Base-by-base conservation (phyloP, 2,329 filamentous ascomycete genomes). In the Metarhizium guizhouense region DNA sequence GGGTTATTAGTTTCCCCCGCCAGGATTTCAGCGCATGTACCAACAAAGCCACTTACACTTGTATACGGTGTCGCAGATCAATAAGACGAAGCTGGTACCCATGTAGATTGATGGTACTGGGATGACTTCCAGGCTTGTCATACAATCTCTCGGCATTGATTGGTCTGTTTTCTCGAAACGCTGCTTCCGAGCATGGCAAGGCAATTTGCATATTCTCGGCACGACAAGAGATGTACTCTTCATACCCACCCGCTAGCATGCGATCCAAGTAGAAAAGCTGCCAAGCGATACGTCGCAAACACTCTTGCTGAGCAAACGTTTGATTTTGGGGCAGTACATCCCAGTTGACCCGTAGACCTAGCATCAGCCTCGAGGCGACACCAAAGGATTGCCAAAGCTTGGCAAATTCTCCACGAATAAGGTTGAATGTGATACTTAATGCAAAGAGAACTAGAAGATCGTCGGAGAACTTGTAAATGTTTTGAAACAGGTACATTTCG, bases 361-460 rank as follows among this genome's bases (percentile, higher is more conserved):
- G 62, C 65, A 73, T 69, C 47, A 73, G 61, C 20, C 72, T 66
- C 8, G 65, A 64, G 3, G 69, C 70, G 7, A 71, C 61, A 6
- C 70, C 70, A 49, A 72, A 67, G 50, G 69, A 70, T 56, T 72
- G 70, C 72, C 72, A 74, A 11, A 71, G 67, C 58, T 73, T 73
- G 55, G 69, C 67, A 53, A 70, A 68, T 36, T 68, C 67, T 29
- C 68, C 68, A 10, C 66, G 64, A 30, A 73, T 60, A 38, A 72
- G 65, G 57, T 73, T 69, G 56, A 72, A 71, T 6, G 65, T 62
- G 20, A 69, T 67, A 58, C 67, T 70, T 3, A 73, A 61, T 5
- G 69, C 64, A 49, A 70, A 68, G 1, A 74, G 64, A 25, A 69
- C 63, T 16, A 73, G 63, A 6, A 65, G 61, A 10, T 65, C 61